Evolutionary conservation across 805 yeast genomes (phyloP), one percentile per base, ranked within the genome.

Genomic region (Cyberlindnera sargentensis): DNA sequence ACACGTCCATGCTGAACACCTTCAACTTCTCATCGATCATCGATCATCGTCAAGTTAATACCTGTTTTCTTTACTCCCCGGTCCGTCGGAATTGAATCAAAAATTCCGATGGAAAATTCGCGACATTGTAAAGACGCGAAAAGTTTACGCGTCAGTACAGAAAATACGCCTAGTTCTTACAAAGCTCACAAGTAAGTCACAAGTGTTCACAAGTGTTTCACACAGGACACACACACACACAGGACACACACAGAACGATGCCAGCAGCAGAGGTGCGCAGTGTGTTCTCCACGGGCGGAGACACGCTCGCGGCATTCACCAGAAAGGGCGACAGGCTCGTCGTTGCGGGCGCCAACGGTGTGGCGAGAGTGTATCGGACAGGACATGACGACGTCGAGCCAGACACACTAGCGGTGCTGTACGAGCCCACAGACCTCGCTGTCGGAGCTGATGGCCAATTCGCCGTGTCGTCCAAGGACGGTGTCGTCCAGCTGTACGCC

Each of bases 401-500:
- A 8, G 58, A 51, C 20, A 36, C 52, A n/a, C 27, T 52, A 4
- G 61, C 55, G 24, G 49, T 56, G 23, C 31, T 55, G 10, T 60
- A 56, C 8, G 51, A 49, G 3, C 42, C 53, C 4, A 42, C 60
- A 10, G 53, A 49, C 28, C 11, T 57, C 8, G 44, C 44, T 1
- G 34, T 53, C 2, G 26, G 50, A 15, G 43, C 36, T 6, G 46
- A 51, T 33, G 58, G 49, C 9, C 37, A 24, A 4, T 50, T 53
- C 36, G 61, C 56, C 5, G 49, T 55, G 5, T 35, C 55, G 7
- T 54, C 58, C 3, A 42, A 37, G 23, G 40, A 25, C 24, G 62
- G 62, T n/a, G 58, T 53, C 25, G 58, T 51, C 5, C 55, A 48
- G 6, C 25, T 52, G n/a, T 57, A 55, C 39, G 56, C 62, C 3